Base-by-base conservation (phyloP, 1,139 yeast genomes). In the Blastobotrys elegans region DNA sequence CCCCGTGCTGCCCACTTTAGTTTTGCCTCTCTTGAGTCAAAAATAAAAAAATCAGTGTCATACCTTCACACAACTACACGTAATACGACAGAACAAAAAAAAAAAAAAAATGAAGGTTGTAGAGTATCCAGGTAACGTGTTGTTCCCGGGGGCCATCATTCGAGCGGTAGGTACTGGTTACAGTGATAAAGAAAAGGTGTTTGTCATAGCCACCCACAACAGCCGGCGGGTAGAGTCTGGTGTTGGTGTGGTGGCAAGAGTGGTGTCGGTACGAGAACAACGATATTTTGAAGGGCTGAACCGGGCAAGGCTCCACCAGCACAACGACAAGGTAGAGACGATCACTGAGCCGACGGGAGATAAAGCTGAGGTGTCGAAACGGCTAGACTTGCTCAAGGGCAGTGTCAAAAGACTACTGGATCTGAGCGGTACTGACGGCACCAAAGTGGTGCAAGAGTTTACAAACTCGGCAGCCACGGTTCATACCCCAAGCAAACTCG, bases 401-500 rank as follows among this genome's bases (percentile, higher is more conserved):
- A 34, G 45, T 22, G 50, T 52, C 26, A 46, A 49, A 42, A 32
- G 40, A 26, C 34, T 52, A 29, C 33, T 52, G 20, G 52, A 50
- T 31, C 29, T 50, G 30, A 34, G 44, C n/a, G 52, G 52, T 11
- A 43, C 47, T 3, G 50, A 45, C 33, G 52, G 52, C 2, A 24
- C 47, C 8, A 40, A 36, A 11, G 43, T 50, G 32, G 26, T 50
- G 33, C 26, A 35, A 24, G 30, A 40, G 47, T 47, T 50, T 24
- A 30, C 46, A 4, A 45, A 46, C 11, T 47, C 50, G 47, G 50
- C 56, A 44, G 52, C 51, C 49, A 48, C 56, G 11, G 50, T 55
- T 11, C 53, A 57, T 32, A 56, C 65, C 7, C 65, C 71, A 3
- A 61, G 64, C 2, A 54, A 57, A 40, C 48, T 69, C 31, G 63